These are phyloP conservation scores for Eucommia ulmoides DNA, from an alignment of 257 asterid species.

Conservation along the genomic window DNA sequence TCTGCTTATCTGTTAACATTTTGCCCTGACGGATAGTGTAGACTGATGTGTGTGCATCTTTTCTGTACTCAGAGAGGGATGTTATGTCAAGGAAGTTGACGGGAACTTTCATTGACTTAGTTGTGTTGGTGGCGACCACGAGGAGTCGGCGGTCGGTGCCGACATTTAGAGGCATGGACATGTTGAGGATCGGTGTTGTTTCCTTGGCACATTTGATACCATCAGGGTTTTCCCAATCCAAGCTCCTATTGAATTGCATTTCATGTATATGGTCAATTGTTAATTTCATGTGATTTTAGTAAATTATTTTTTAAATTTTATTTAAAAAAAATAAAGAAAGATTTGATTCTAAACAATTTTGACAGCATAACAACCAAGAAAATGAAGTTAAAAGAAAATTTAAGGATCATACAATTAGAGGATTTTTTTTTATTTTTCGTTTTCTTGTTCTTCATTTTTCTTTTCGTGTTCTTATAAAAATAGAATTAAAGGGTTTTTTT, in stretches of 20 bases:
- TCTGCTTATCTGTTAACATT: constrained; percentile 28
- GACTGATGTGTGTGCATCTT: constrained; percentile 41
- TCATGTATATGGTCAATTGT: too few relatives aligned
- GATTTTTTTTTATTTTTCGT: too few relatives aligned
- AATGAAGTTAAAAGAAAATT: too few relatives aligned
- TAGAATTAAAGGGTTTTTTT: too few relatives aligned
- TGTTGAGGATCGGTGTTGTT: constrained; percentile 21
- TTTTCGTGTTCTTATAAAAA: too few relatives aligned
- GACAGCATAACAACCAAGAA: too few relatives aligned
- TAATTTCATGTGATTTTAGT: too few relatives aligned
- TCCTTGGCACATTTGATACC: constrained; percentile 32
- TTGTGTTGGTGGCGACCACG: constrained; percentile 14
- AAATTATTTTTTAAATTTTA: too few relatives aligned
- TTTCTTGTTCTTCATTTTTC: too few relatives aligned
- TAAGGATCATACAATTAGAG: too few relatives aligned
- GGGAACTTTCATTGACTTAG: constrained; percentile 7
- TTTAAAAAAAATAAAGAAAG: too few relatives aligned
- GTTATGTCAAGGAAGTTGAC: constrained; percentile 30
- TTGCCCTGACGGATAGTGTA: constrained; percentile 36
- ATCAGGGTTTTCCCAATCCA: constrained; percentile 24
- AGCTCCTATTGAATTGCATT: constrained; percentile 22
- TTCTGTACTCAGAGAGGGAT: constrained; percentile 34
- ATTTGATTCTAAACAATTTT: too few relatives aligned
- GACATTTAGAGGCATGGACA: constrained; percentile 17
- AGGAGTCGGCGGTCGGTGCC: constrained; percentile 32